Evolutionary conservation across 2,329 filamentous ascomycete genomes (phyloP).

Genomic region (Xylaria multiplex): DNA sequence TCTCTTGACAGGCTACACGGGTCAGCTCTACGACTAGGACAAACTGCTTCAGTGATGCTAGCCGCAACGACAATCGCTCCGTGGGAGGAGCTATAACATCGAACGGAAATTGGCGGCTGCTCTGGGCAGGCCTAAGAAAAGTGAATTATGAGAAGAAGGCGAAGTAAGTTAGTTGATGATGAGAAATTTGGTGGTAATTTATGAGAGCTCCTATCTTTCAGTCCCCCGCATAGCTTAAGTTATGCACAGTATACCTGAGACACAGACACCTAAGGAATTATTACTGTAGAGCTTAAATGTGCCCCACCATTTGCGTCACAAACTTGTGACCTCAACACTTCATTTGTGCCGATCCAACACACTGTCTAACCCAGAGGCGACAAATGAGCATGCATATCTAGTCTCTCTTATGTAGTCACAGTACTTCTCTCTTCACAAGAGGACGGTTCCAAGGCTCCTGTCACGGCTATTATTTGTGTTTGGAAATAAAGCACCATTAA

Average conservation of each 20-base stretch:
- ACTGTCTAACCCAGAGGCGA: neutral
- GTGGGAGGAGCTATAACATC: slow-evolving; percentile 1
- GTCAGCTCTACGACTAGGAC: neutral
- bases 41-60: neutral
- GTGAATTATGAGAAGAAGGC: neutral
- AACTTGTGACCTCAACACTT: neutral
- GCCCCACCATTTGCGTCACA: slow-evolving; percentile 21
- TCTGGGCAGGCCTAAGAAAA: slow-evolving; percentile 5
- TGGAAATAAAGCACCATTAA: slow-evolving; percentile 26
- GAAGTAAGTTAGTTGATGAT: neutral
- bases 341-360: neutral
- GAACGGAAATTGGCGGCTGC: slow-evolving; percentile 18
- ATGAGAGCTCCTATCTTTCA: slow-evolving; percentile 2
- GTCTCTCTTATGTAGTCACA: neutral
- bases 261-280: too few relatives aligned
- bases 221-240: too few relatives aligned
- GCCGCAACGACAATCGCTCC: slow-evolving; percentile 5
- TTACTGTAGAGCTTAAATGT: too few relatives aligned
- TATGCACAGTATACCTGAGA: too few relatives aligned
- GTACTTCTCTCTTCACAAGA: neutral
- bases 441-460: neutral
- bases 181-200: neutral
- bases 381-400: neutral
- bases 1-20: neutral
- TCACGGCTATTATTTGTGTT: slow-evolving; percentile 26